These are phyloP conservation scores for Stylonectria norvegica DNA, from an alignment of 2,329 filamentous ascomycete genomes.

Conservation along the genomic window DNA sequence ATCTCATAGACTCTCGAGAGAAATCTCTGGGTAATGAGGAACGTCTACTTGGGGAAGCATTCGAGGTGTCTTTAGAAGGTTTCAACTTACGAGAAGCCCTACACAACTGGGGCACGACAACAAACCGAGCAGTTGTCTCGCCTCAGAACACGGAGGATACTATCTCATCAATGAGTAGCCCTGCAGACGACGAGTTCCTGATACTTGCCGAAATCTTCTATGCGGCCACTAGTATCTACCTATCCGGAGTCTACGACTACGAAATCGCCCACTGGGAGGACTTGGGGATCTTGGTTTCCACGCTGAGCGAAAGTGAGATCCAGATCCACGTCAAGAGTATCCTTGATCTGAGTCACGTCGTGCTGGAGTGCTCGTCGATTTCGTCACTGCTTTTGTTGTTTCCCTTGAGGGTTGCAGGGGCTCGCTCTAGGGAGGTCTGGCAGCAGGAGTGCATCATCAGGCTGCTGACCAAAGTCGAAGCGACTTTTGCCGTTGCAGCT, in stretches of 20 bases:
- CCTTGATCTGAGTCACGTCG: slow-evolving; percentile 11
- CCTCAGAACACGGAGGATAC: rapidly evolving
- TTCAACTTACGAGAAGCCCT: slow-evolving; percentile 19
- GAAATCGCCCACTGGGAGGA: slow-evolving; percentile 30
- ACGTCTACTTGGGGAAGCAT: not conserved
- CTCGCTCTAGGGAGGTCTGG: slow-evolving; percentile 21
- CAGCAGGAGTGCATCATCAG: slow-evolving; percentile 22
- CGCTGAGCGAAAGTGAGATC: slow-evolving; percentile 18
- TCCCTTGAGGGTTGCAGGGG: slow-evolving; percentile 34
- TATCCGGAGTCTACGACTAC: slow-evolving; percentile 37
- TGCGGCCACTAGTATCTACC: slow-evolving; percentile 35
- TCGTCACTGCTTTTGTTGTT: slow-evolving; percentile 35
- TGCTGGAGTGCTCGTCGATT: slow-evolving; percentile 19
- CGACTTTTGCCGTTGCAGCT: slow-evolving; percentile 25
- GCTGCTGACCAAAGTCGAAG: slow-evolving; percentile 18
- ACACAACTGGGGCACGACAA: slow-evolving; percentile 9
- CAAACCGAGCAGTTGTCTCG: rapidly evolving
- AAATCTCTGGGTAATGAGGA: rapidly evolving
- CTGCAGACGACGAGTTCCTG: slow-evolving; percentile 11
- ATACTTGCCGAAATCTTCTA: slow-evolving; percentile 24
- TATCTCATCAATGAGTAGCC: rapidly evolving
- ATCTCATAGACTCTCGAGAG: slow-evolving; percentile 2
- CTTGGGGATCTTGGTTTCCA: slow-evolving; percentile 20
- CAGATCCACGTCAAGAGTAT: slow-evolving; percentile 24
- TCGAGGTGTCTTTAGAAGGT: slow-evolving; percentile 16